These are phyloP conservation scores for Naganishia sp. DNA, from an alignment of 1,284 basidiomycete species.

Conservation along the genomic window DNA sequence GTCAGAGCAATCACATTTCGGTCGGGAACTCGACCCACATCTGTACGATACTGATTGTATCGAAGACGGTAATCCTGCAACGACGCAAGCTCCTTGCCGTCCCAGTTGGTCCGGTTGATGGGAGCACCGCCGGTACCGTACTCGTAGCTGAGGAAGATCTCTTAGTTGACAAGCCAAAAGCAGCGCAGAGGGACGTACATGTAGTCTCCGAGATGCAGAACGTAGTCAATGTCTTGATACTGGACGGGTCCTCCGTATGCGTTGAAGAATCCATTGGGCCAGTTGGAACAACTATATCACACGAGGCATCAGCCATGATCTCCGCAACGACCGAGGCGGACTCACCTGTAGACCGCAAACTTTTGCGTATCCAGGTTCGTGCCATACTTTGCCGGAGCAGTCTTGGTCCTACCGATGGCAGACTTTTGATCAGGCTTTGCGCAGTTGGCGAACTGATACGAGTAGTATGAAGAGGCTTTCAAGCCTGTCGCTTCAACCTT, in stretches of 20 bases:
- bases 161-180: slow-evolving; percentile 53
- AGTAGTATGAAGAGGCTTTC: slow-evolving; percentile 62
- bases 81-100: slow-evolving; percentile 62
- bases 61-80: slow-evolving; percentile 67
- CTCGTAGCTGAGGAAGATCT: slow-evolving; percentile 54
- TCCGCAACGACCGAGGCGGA: slow-evolving; percentile 23
- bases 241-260: slow-evolving; percentile 65
- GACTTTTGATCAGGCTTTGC: slow-evolving; percentile 58
- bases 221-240: slow-evolving; percentile 63
- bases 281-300: slow-evolving; percentile 57
- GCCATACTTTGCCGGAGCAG: slow-evolving; percentile 38
- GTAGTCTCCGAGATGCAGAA: slow-evolving; percentile 68
- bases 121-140: slow-evolving; percentile 48
- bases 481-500: slow-evolving; percentile 65
- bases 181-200: slow-evolving; percentile 40
- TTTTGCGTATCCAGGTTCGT: slow-evolving; percentile 27
- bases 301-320: background rate
- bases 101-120: slow-evolving; percentile 44
- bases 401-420: slow-evolving; percentile 60
- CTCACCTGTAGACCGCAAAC: slow-evolving; percentile 37
- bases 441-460: slow-evolving; percentile 65
- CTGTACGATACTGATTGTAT: slow-evolving; percentile 63
- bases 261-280: slow-evolving; percentile 64
- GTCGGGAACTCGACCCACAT: slow-evolving; percentile 53
- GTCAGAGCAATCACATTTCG: background rate